A percentile compares a stretch with the other conserved stretches of the same genome.
Conservation (phyloP, 2,329 filamentous ascomycete genomes). For the Lomentospora prolificans region DNA sequence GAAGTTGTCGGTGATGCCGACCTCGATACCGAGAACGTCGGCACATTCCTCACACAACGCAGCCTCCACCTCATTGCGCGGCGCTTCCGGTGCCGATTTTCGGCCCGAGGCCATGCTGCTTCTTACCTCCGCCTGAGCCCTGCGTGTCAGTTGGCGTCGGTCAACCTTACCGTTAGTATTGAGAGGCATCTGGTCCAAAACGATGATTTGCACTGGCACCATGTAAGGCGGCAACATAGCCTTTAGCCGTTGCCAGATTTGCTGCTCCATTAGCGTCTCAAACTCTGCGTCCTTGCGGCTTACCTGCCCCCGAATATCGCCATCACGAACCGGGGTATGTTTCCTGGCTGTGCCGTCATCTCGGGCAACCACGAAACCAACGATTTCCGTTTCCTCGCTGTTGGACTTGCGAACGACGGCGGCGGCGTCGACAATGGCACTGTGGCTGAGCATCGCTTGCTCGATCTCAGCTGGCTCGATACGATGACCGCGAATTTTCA, state of each 20-base stretch:
- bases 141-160: background rate
- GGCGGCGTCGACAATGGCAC: conserved; percentile 6
- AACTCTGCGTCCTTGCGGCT: too few species aligned
- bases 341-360: too few species aligned
- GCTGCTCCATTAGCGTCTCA: background rate
- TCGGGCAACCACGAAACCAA: background rate
- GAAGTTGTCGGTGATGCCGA: conserved; percentile 34
- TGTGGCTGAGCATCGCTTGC: conserved; percentile 8
- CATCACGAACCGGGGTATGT: too few species aligned
- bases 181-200: background rate
- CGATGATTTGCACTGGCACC: background rate
- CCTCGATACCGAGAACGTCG: conserved; percentile 19
- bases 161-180: background rate
- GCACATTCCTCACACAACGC: conserved; percentile 26
- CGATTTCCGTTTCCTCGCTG: background rate
- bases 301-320: too few species aligned
- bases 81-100: background rate
- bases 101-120: background rate
- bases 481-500: conserved; percentile 24
- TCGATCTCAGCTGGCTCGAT: conserved; percentile 23
- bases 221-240: background rate
- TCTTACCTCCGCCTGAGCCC: too few species aligned
- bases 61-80: conserved; percentile 16
- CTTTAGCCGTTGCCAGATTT: background rate
- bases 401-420: background rate